Base-by-base conservation (phyloP, 306 rosid species). In the Trifolium dubium region DNA sequence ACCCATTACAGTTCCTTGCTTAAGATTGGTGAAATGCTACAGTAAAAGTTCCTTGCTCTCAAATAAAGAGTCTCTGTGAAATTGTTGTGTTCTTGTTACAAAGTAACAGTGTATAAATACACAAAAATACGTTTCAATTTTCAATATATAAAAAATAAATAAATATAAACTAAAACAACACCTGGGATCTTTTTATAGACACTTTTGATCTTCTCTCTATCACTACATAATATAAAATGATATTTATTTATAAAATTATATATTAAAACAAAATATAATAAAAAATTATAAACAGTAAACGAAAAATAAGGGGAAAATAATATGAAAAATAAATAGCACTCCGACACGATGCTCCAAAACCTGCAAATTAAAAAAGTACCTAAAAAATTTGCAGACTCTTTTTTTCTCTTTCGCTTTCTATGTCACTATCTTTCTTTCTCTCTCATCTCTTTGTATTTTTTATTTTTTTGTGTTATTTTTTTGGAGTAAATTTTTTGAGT, bases 291-390 rank as follows among this genome's bases (percentile, higher is more conserved):
- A 44, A 28, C n/a, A 28, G 17, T 67, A 11, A 13, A 13, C n/a
- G 5, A 55, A 53, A 46, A 49, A 53, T 19, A 18, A 14, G 8
- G 11, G 10, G 19, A 31, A 64, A 67, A 59, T 19, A 18, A 51
- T 59, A 19, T 32, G 71, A 59, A 71, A 79, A 69, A 80, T 82
- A 59, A 71, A 81, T 83, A 63, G 47, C 75, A 75, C 69, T 83
- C 89, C 92, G 92, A 89, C 97, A 89, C 93, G 88, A 89, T 83
- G 86, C 93, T 89, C 96, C 96, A 89, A 92, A 89, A 86, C 90
- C 96, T 86, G 96, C 86, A 89, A 86, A 74, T 83, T 72, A 71
- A 72, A 85, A 84, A 80, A 82, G 91, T 73, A 77, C 73, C 73
- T 79, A 54, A 66, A 75, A 63, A 80, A 74, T 61, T 40, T 75